phyloP scores from a whole-genome alignment of 1,139 yeast genomes.

The Petasospora fabianii region DNA sequence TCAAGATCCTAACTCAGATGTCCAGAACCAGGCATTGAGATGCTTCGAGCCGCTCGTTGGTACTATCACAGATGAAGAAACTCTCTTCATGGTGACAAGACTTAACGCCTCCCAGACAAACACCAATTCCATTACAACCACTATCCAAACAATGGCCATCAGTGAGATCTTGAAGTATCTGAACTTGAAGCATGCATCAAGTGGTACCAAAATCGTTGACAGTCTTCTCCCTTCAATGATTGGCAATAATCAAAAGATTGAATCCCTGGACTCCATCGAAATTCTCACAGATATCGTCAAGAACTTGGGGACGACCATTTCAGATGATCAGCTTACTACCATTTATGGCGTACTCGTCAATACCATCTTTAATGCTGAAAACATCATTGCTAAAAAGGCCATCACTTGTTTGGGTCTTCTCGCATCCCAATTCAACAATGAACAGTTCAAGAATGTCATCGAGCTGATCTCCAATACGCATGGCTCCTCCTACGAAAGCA shows the following conservation, averaged over 20 bases:
- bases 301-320: slow-evolving; percentile 49
- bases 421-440: slow-evolving; percentile 32
- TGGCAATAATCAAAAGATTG: slow-evolving; percentile 27
- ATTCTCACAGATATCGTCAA: slow-evolving; percentile 56
- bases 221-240: slow-evolving; percentile 33
- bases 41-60: slow-evolving; percentile 45
- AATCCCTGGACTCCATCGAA: slow-evolving; percentile 60
- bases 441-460: slow-evolving; percentile 15
- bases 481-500: slow-evolving; percentile 16
- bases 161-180: slow-evolving; percentile 51
- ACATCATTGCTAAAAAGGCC: slow-evolving; percentile 51
- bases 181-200: slow-evolving; percentile 25
- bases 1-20: slow-evolving; percentile 68
- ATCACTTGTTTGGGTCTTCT: slow-evolving; percentile 53
- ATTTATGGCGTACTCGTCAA: slow-evolving; percentile 38
- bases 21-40: slow-evolving; percentile 72
- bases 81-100: slow-evolving; percentile 26
- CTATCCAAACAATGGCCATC: slow-evolving; percentile 69
- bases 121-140: slow-evolving; percentile 47
- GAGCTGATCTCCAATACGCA: slow-evolving; percentile 11
- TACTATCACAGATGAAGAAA: slow-evolving; percentile 29
- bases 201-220: slow-evolving; percentile 33
- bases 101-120: slow-evolving; percentile 31
- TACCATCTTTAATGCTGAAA: slow-evolving; percentile 41
- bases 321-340: slow-evolving; percentile 32